phyloP scores from a whole-genome alignment of 768 basidiomycete genomes.

The Mycena venus region DNA sequence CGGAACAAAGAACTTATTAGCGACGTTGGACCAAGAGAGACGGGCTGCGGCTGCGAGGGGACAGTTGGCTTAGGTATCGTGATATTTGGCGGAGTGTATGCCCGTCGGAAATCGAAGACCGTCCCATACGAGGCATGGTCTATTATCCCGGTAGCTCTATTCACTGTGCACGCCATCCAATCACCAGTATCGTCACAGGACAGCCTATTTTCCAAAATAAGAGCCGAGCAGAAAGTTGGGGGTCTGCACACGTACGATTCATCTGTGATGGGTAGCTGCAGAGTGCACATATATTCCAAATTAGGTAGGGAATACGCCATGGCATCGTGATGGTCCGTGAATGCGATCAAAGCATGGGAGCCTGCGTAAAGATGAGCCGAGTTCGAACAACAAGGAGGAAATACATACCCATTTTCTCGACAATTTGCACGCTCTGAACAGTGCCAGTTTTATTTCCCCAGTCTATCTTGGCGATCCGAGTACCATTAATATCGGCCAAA shows the following conservation, averaged over 20 bases:
- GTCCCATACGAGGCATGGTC: conserved; percentile 64
- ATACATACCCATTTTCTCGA: conserved; percentile 72
- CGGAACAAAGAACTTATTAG: conserved; percentile 69
- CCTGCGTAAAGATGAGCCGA: conserved; percentile 44
- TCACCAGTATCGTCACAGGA: conserved; percentile 67
- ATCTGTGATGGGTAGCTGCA: conserved; percentile 50
- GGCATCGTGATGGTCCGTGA: conserved; percentile 63
- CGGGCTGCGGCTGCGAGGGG: conserved; percentile 73
- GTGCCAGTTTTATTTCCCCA: conserved; percentile 68
- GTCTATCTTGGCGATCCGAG: conserved; percentile 75
- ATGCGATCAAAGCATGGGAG: conserved; percentile 67
- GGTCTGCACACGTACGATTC: conserved; percentile 46
- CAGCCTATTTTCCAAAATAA: conserved; percentile 45
- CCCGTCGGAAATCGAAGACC: conserved; percentile 69
- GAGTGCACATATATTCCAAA: conserved; percentile 68
- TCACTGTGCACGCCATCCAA: conserved; percentile 60
- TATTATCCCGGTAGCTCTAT: conserved; percentile 50
- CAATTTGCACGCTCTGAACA: conserved; percentile 64
- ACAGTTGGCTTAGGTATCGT: conserved; percentile 53
- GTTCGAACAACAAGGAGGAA: neutral
- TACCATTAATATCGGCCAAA: conserved; percentile 72
- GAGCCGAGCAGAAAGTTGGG: conserved; percentile 2
- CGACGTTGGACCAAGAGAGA: conserved; percentile 70
- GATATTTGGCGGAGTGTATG: conserved; percentile 64
- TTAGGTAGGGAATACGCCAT: conserved; percentile 75